Base-by-base conservation (phyloP, 2,329 filamentous ascomycete species). In the Sporothrix sp. region DNA sequence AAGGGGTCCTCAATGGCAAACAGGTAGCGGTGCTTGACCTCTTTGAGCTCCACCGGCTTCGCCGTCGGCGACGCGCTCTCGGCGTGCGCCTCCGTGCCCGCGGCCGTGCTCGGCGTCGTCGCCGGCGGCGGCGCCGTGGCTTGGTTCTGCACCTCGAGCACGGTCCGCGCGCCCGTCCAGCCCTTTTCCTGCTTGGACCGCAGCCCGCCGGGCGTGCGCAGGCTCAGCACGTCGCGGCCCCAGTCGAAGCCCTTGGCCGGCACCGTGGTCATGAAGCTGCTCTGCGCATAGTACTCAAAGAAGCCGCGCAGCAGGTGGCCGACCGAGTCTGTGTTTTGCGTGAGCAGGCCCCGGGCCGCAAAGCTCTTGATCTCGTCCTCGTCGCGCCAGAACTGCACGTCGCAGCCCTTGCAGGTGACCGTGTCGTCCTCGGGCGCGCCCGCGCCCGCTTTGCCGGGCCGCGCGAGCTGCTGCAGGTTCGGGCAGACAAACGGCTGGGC, bases 1-100 rank as follows among this genome's bases (percentile, higher is more conserved):
- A 95, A 95, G 0, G 90, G 90, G 63, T 95, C 90, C 63, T 95
- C 90, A 54, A 96, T 90, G 28, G 87, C 87, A 57, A 95, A 85
- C 4, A 95, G 75, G 63, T 88, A 95, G 11, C 88, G 80, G 60
- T 89, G 80, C 2, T 85, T 79, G 13, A 91, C 75, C 60, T 89
- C 85, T 58, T 84, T 86, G 46, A 76, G 60, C 28, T 75, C 71
- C 5, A 61, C 61, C 10, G 62, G 56, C 47, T 67, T 69, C 3
- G 58, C 51, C 7, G 59, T 54, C 9, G 21, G 7, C 1, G 27
- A n/a, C 13, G 18, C 25, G 25, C 10, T 43, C 16, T 5, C 25
- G 23, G 23, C 39, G 23, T 18, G 37, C 13, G 50, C 50, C 1
- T 37, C 9, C 6, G 35, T 10, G 11, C 36, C 28, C 28, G 42